Base-by-base conservation (phyloP, 2,329 filamentous ascomycete species). In the Scolecobasidium constrictum region DNA sequence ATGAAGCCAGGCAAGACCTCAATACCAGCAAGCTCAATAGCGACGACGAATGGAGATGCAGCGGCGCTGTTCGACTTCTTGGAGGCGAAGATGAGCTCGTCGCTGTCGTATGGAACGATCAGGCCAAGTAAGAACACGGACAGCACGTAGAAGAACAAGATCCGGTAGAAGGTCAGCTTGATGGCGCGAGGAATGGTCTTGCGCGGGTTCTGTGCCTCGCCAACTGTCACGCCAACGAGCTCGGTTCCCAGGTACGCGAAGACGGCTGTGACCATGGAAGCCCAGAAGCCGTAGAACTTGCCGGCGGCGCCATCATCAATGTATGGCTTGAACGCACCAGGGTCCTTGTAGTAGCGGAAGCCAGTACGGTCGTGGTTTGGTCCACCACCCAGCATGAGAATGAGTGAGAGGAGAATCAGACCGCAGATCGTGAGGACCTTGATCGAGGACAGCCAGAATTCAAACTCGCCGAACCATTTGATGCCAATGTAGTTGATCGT, bases 101-200 rank as follows among this genome's bases (percentile, higher is more conserved):
- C 0, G 31, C 73, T 75, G 67, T 88, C 64, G 68, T 83, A 88
- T 1, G 82, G 81, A 3, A 90, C 80, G 40, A 82, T 70, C 72
- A 86, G 84, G 54, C 83, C 83, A 43, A 90, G 67, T 40, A 88
- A 70, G 41, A 90, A 71, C 26, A 87, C 81, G 17, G 75, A 79
- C 46, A 86, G 61, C 53, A 78, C 71, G 68, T 90, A 90, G 69
- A 90, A 90, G 65, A 88, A 67, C 50, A 86, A 63, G 58, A 90
- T 88, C 45, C 84, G 83, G 67, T 76, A 88, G 62, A 88, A 88
- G 50, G 83, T 87, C 39, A 86, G 71, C 58, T 78, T 82, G 68
- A 87, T 87, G 42, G 83, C 83, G 46, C 78, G 76, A 5, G 84
- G 84, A 47, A 90, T 79, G 13, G 78, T 83, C 59, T 75, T 77